Evolutionary conservation across 1,284 basidiomycete species (phyloP).

Genomic region (Golubevia sp.): DNA sequence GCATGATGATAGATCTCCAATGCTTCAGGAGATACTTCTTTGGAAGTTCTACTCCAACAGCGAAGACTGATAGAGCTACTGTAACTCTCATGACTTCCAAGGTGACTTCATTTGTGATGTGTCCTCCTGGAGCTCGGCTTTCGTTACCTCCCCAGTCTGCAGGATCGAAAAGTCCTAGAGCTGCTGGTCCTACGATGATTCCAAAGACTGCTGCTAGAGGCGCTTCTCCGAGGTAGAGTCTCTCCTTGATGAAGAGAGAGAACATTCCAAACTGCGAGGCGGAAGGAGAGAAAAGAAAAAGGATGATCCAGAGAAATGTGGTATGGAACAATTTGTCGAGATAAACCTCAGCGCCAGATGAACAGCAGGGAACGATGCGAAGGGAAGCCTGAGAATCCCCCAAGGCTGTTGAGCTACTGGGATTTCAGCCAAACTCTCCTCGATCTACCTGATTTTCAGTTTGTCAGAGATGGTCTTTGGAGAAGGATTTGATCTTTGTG

Average conservation of each 20-base stretch:
- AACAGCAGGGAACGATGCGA: not conserved
- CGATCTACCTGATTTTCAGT: no score
- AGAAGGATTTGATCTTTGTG: no score
- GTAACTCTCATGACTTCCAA: conserved; percentile 59
- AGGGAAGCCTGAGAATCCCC: not conserved
- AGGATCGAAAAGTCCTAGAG: conserved; percentile 50
- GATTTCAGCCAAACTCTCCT: not conserved
- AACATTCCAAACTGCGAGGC: conserved; percentile 45
- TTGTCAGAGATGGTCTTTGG: no score
- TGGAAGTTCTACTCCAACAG: conserved; percentile 58
- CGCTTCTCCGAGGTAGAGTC: conserved; percentile 60
- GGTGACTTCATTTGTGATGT: conserved; percentile 53
- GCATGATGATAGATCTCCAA: conserved; percentile 50
- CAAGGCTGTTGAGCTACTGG: conserved; percentile 2
- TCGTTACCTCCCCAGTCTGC: conserved; percentile 33
- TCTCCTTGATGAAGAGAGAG: conserved; percentile 60
- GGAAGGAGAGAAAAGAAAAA: not conserved
- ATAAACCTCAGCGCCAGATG: not conserved
- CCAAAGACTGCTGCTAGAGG: conserved; percentile 58
- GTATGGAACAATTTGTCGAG: not conserved
- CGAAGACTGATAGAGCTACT: conserved; percentile 58
- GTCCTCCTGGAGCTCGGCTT: conserved; percentile 37
- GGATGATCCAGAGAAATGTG: no score
- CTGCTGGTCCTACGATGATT: conserved; percentile 54
- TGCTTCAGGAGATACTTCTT: conserved; percentile 58